These are phyloP conservation scores for Mollisia scopiformis DNA, from an alignment of 2,329 filamentous ascomycete species.

Conservation along the genomic window DNA sequence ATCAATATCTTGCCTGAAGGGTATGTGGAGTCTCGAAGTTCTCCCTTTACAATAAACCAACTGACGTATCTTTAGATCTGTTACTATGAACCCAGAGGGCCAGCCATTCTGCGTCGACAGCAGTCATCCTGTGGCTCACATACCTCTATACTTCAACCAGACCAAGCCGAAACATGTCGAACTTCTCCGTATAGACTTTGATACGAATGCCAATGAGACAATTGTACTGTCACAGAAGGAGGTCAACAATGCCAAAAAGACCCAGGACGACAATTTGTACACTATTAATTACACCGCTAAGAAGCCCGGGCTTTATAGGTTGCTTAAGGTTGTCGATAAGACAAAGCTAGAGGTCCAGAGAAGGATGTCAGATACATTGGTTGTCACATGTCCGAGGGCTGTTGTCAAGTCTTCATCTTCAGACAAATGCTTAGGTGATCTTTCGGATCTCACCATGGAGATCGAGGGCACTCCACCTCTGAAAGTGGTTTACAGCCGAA, in stretches of 20 bases:
- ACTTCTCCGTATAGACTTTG: slow-evolving; percentile 82
- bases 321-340: slow-evolving; percentile 86
- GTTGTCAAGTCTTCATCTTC: slow-evolving; percentile 65
- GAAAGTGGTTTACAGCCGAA: slow-evolving; percentile 89
- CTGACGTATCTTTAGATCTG: slow-evolving; percentile 61
- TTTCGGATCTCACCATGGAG: slow-evolving; percentile 83
- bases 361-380: slow-evolving; percentile 73
- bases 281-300: slow-evolving; percentile 76
- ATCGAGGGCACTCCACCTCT: slow-evolving; percentile 89
- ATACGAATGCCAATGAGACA: slow-evolving; percentile 77
- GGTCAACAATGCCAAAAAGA: slow-evolving; percentile 68
- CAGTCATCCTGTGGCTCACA: slow-evolving; percentile 59
- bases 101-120: slow-evolving; percentile 80
- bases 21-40: slow-evolving; percentile 43
- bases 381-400: slow-evolving; percentile 85
- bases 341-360: slow-evolving; percentile 92
- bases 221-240: slow-evolving; percentile 76
- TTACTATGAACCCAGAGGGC: slow-evolving; percentile 81
- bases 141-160: slow-evolving; percentile 93
- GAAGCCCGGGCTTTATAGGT: slow-evolving; percentile 84
- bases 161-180: slow-evolving; percentile 89
- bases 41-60: slow-evolving; percentile 4
- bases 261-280: slow-evolving; percentile 60
- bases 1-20: slow-evolving; percentile 98
- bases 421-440: slow-evolving; percentile 81